Percentiles rank a stretch among this genome's conserved stretches.
These are phyloP conservation scores for Petasospora fabianii DNA, from an alignment of 1,139 yeast genomes.

Conservation along the genomic window DNA sequence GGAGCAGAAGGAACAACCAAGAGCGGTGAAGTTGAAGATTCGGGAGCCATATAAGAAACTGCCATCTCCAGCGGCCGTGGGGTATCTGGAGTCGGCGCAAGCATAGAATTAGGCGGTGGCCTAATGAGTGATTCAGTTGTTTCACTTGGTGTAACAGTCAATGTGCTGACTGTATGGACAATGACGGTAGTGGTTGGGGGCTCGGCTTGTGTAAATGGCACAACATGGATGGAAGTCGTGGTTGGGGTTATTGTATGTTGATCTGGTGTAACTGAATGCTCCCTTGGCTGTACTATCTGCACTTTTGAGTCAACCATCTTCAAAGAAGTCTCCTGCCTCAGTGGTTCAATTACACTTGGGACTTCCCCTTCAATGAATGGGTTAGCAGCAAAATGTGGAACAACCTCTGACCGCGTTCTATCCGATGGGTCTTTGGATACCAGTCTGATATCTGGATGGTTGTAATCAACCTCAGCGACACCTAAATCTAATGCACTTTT, in stretches of 20 bases:
- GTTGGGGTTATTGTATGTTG: slow-evolving; percentile 2
- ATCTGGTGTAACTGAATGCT: background rate
- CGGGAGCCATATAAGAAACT: no score
- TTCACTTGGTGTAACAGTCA: slow-evolving; percentile 3
- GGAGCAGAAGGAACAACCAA: no score
- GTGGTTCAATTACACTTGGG: no score
- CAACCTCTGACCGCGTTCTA: background rate
- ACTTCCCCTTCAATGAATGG: background rate
- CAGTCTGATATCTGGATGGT: background rate
- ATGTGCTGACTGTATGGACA: slow-evolving; percentile 6
- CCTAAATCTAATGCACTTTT: background rate
- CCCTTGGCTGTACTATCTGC: background rate
- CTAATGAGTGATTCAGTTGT: background rate
- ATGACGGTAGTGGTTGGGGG: slow-evolving; percentile 4
- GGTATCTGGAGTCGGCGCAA: no score
- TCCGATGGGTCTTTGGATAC: background rate
- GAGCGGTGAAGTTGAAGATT: no score
- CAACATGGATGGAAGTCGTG: slow-evolving; percentile 7
- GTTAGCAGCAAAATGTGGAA: background rate
- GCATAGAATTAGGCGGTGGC: background rate
- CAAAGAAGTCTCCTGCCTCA: no score
- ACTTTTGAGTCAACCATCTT: background rate
- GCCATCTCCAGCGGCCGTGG: no score
- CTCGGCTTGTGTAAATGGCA: background rate
- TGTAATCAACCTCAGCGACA: background rate